Conservation (phyloP, 2,329 filamentous ascomycete species). For the Mycosphaerella sp. region DNA sequence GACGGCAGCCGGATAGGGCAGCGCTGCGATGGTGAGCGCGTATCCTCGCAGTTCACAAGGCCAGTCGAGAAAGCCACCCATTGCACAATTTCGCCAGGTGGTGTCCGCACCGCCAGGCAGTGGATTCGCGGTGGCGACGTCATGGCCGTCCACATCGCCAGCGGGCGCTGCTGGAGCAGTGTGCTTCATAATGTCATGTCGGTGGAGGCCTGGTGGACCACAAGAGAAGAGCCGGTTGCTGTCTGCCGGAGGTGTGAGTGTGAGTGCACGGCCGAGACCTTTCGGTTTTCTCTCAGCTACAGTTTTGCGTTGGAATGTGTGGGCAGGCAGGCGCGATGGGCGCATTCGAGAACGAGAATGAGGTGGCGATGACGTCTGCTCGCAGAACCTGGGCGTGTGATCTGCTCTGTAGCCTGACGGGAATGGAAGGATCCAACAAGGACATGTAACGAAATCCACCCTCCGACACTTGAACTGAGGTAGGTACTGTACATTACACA, state of each 20-base stretch:
- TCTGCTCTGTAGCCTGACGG: background rate
- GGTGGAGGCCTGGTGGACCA: background rate
- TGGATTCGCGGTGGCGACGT: background rate
- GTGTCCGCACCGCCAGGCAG: conserved; percentile 14
- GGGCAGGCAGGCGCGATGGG: background rate
- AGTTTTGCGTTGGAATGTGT: background rate
- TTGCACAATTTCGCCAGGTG: conserved; percentile 19
- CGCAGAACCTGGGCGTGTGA: background rate
- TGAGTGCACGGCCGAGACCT: background rate
- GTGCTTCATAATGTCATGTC: conserved; percentile 15
- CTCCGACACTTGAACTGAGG: too few species aligned
- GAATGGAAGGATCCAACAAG: too few species aligned
- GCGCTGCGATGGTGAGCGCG: conserved; percentile 33
- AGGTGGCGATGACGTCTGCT: background rate
- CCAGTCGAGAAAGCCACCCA: conserved; percentile 36
- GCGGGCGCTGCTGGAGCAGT: conserved; percentile 1
- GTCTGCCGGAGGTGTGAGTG: background rate
- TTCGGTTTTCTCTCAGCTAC: too few species aligned
- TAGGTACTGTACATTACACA: too few species aligned
- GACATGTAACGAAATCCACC: too few species aligned
- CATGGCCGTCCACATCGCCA: background rate
- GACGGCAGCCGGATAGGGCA: conserved; percentile 39
- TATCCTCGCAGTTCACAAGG: conserved; percentile 27
- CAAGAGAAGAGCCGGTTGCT: background rate
- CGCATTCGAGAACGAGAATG: background rate